phyloP scores from a whole-genome alignment of 2,329 filamentous ascomycete species.

The Stromatinia cepivora region DNA sequence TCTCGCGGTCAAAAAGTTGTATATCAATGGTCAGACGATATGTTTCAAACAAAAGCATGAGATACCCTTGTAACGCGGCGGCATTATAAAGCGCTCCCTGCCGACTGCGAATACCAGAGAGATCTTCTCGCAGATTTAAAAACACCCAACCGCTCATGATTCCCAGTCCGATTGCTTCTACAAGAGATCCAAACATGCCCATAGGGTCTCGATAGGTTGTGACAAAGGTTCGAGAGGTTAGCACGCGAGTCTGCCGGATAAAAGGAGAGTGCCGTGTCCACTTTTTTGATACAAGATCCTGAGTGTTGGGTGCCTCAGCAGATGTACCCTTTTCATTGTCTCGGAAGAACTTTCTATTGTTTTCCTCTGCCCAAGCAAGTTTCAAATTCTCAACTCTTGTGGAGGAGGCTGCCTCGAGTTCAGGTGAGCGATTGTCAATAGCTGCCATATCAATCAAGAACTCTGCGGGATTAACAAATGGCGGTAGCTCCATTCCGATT shows the following conservation, averaged over 20 bases:
- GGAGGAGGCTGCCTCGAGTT: conserved; percentile 61
- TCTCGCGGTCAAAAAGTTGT: conserved; percentile 72
- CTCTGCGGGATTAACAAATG: conserved; percentile 77
- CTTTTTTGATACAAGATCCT: conserved; percentile 26
- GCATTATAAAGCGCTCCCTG: conserved; percentile 73
- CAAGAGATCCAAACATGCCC: conserved; percentile 68
- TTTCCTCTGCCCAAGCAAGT: conserved; percentile 55
- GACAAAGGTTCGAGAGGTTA: conserved; percentile 68
- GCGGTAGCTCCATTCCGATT: conserved; percentile 61
- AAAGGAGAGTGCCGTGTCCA: conserved; percentile 54
- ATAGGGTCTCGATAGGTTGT: conserved; percentile 76
- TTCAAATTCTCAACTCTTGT: conserved; percentile 62
- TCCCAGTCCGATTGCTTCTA: conserved; percentile 70
- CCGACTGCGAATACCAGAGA: conserved; percentile 71
- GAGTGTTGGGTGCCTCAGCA: background rate
- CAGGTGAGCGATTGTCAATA: conserved; percentile 68
- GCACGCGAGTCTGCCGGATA: conserved; percentile 60
- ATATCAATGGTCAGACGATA: conserved; percentile 76
- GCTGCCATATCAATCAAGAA: conserved; percentile 74
- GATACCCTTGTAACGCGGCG: conserved; percentile 71
- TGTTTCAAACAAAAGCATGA: conserved; percentile 73
- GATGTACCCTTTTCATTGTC: conserved; percentile 26
- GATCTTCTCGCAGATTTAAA: conserved; percentile 61
- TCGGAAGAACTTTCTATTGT: conserved; percentile 29
- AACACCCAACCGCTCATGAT: conserved; percentile 75